These are phyloP conservation scores for Lonicera japonica DNA, from an alignment of 129 eudicot species.

Conservation along the genomic window DNA sequence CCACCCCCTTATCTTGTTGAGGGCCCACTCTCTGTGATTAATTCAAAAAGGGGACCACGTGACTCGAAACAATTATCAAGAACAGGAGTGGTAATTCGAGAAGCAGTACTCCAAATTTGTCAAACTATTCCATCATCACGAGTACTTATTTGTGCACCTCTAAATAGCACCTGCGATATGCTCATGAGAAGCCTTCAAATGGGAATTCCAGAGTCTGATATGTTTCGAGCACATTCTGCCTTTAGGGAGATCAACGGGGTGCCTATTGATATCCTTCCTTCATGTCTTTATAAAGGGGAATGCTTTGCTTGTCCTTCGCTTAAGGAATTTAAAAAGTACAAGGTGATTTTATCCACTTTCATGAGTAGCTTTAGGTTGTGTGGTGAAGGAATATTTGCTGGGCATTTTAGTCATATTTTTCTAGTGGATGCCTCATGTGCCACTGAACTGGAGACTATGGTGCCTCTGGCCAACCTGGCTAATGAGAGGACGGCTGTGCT, in stretches of 20 bases:
- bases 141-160: slow-evolving; percentile 31
- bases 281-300: slow-evolving; percentile 17
- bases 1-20: slow-evolving; percentile 26
- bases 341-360: slow-evolving; percentile 24
- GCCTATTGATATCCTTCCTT: slow-evolving; percentile 17
- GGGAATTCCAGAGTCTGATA: slow-evolving; percentile 15
- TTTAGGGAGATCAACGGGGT: slow-evolving; percentile 27
- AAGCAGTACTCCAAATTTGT: slow-evolving; percentile 16
- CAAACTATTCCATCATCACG: slow-evolving; percentile 1
- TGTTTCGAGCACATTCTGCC: slow-evolving; percentile 35
- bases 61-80: slow-evolving; percentile 1
- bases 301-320: slow-evolving; percentile 27
- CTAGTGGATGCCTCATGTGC: slow-evolving; percentile 26
- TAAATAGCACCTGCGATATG: slow-evolving; percentile 21
- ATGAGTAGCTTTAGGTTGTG: slow-evolving; percentile 26
- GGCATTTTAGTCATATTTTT: slow-evolving; percentile 34
- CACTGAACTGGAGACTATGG: slow-evolving; percentile 29
- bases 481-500: slow-evolving; percentile 13
- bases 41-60: no score
- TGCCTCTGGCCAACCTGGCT: slow-evolving; percentile 25
- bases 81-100: slow-evolving; percentile 18
- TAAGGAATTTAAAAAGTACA: slow-evolving; percentile 9
- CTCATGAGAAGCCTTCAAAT: slow-evolving; percentile 15
- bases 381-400: slow-evolving; percentile 20
- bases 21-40: slow-evolving; percentile 14